Percentiles rank a stretch among this genome's conserved stretches.
Evolutionary conservation across 352 stramenopile species (phyloP).

Genomic region (Peronospora farinosa): DNA sequence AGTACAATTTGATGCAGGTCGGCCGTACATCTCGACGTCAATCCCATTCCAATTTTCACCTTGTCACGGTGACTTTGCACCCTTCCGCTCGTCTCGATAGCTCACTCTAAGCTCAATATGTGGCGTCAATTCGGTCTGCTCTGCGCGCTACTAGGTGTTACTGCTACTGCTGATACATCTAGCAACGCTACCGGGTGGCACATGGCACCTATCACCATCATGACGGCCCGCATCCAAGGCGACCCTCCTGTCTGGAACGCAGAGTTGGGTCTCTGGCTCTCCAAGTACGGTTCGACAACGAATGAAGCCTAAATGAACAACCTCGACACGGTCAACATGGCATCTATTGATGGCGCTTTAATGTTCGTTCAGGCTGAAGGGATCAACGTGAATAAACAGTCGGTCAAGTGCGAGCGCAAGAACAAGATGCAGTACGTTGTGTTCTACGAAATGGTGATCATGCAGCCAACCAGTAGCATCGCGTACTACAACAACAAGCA

Average conservation of each 20-base stretch:
- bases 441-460: conserved; percentile 67
- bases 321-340: conserved; percentile 62
- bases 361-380: conserved; percentile 67
- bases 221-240: conserved; percentile 59
- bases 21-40: too few species aligned
- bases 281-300: conserved; percentile 37
- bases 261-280: conserved; percentile 28
- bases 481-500: conserved; percentile 44
- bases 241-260: conserved; percentile 37
- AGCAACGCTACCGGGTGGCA: conserved; percentile 24
- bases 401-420: conserved; percentile 52
- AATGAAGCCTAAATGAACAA: conserved; percentile 31
- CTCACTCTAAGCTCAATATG: conserved; percentile 4
- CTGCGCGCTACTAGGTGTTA: conserved; percentile 9
- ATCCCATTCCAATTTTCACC: too few species aligned
- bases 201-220: conserved; percentile 42
- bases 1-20: too few species aligned
- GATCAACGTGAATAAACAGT: conserved; percentile 51
- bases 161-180: not conserved
- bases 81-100: too few species aligned
- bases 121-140: conserved; percentile 24
- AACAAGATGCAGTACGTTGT: conserved; percentile 66
- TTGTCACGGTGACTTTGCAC: too few species aligned
- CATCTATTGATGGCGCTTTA: conserved; percentile 51
- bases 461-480: conserved; percentile 46